phyloP scores from a whole-genome alignment of 1,284 basidiomycete genomes.

The Cryptococcus sp. region DNA sequence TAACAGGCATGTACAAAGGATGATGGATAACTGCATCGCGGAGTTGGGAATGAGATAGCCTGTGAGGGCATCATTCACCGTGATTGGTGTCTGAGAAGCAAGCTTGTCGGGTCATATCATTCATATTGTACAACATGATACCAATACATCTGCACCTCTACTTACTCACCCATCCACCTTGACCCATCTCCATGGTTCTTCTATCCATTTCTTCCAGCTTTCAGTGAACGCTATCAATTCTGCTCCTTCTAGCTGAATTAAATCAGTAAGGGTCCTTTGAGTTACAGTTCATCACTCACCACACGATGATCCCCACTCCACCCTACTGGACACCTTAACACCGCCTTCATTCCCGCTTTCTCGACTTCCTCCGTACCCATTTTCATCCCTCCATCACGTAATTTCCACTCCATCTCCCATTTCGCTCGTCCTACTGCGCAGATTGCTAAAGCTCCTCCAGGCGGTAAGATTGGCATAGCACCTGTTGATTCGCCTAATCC shows the following conservation, averaged over 20 bases:
- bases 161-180: conserved; percentile 12
- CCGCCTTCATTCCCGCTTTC: conserved; percentile 46
- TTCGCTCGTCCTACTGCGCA: conserved; percentile 80
- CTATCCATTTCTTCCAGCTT: conserved; percentile 78
- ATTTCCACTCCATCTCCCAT: conserved; percentile 53
- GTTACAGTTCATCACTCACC: conserved; percentile 46
- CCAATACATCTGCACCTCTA: neutral
- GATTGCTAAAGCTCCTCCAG: conserved; percentile 84
- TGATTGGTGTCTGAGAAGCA: too few species aligned
- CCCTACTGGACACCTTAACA: conserved; percentile 69
- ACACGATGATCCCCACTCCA: conserved; percentile 90
- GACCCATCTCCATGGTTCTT: conserved; percentile 62
- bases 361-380: conserved; percentile 49
- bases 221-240: conserved; percentile 88
- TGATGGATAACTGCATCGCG: too few species aligned
- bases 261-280: neutral
- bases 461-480: conserved; percentile 74
- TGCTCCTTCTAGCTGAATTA: conserved; percentile 62
- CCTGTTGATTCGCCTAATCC: conserved; percentile 67
- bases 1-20: too few species aligned
- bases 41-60: too few species aligned
- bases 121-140: too few species aligned
- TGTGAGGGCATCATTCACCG: too few species aligned
- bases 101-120: too few species aligned
- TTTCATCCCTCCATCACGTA: conserved; percentile 52